Percentiles rank a stretch among this genome's conserved stretches.
phyloP scores from a whole-genome alignment of 371 early-diverging fungal genomes.

The Conidiobolus incongruus region DNA sequence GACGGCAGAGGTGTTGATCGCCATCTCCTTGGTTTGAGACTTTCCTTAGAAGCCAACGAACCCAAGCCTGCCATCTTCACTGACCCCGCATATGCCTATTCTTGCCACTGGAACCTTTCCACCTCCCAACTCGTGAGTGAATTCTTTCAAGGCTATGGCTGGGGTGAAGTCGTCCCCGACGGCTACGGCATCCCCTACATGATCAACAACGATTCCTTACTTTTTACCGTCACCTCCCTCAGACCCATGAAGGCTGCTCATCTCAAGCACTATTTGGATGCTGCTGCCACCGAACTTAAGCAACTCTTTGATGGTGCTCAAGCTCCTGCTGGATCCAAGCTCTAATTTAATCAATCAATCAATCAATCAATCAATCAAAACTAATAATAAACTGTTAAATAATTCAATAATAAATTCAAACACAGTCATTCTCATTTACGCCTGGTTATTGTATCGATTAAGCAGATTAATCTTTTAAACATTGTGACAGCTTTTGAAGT shows the following conservation, averaged over 20 bases:
- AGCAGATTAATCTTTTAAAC: too few relatives aligned
- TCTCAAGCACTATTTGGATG: slow-evolving; percentile 34
- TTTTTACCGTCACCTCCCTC: slow-evolving; percentile 65
- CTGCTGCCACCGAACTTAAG: slow-evolving; percentile 55
- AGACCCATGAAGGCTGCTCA: slow-evolving; percentile 33
- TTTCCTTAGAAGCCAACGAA: slow-evolving; percentile 42
- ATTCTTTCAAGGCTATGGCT: slow-evolving; percentile 82
- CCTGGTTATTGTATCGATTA: too few relatives aligned
- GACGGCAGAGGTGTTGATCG: slow-evolving; percentile 80
- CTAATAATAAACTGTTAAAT: neutral
- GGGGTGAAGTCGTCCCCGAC: slow-evolving; percentile 90
- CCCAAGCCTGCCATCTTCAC: slow-evolving; percentile 53
- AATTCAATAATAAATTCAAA: neutral
- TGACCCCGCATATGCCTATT: slow-evolving; percentile 56
- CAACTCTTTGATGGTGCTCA: slow-evolving; percentile 12
- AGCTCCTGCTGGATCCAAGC: slow-evolving; percentile 9
- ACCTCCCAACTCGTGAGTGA: slow-evolving; percentile 83
- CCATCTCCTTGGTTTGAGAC: slow-evolving; percentile 59
- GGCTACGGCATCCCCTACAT: slow-evolving; percentile 91
- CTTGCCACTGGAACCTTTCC: slow-evolving; percentile 82
- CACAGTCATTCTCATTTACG: too few relatives aligned
- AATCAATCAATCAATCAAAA: neutral
- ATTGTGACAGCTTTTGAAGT: too few relatives aligned
- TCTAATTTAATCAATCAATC: slow-evolving; percentile 7
- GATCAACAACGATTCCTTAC: slow-evolving; percentile 58